Base-by-base conservation (phyloP, 2,329 filamentous ascomycete species). In the Penicillium janthinellum region DNA sequence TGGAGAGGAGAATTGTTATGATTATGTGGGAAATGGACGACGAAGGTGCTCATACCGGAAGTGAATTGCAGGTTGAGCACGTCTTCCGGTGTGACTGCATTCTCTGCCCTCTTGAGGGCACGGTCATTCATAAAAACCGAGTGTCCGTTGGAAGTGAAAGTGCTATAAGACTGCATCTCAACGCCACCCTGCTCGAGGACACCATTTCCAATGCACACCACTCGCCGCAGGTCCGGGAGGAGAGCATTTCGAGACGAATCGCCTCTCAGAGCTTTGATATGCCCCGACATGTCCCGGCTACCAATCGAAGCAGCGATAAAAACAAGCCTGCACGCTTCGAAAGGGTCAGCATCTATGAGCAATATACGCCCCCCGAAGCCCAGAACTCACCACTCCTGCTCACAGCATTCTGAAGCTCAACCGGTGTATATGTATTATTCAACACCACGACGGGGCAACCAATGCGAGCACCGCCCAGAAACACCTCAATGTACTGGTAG, bases 61-160 rank as follows among this genome's bases (percentile, higher is more conserved):
- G 88, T 90, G 73, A 90, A 90, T 69, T 90, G 88, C 44, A 90
- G 79, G 70, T 90, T 90, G 69, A 86, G 86, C 1, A 89, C 84
- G 64, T 89, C 85, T 64, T 88, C 83, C 11, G 86, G 81, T 5
- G 83, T 80, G 0, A 90, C 82, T 45, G 77, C 78, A 42, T 75
- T 76, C 72, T 84, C 83, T 31, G 58, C 64, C 8, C 42, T 42
- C 10, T 45, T 42, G 15, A 63, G 38, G 5, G 50, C 42, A 8
- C 52, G 48, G n/a, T 58, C 45, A 35, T 49, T 59, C 48, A 63
- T 60, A 41, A 60, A 61, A 28, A 57, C 55, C 2, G 56, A 59
- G 49, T 61, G 44, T 1, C 41, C 51, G 6, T 45, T 60, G 2
- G 50, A 47, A 10, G 44, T 53, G 25, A 69, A 69, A 1, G 41